phyloP scores from a whole-genome alignment of 2,329 filamentous ascomycete genomes.

The Penicillium sp. region DNA sequence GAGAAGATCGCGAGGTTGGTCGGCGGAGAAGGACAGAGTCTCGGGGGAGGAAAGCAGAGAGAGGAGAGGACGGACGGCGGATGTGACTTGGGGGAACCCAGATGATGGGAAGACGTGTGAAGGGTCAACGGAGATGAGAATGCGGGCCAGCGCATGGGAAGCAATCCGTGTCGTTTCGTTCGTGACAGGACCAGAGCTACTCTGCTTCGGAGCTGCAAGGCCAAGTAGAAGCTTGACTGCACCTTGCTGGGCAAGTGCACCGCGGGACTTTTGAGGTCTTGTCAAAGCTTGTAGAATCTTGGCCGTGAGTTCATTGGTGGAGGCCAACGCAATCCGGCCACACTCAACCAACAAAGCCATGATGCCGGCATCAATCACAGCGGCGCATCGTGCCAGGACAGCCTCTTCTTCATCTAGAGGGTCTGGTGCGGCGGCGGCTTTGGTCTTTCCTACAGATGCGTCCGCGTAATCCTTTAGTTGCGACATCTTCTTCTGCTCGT shows the following conservation, averaged over 20 bases:
- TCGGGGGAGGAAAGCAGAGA: conserved; percentile 71
- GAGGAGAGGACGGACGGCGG: conserved; percentile 79
- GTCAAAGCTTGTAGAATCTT: conserved; percentile 78
- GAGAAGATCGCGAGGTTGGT: conserved; percentile 71
- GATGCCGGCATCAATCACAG: conserved; percentile 75
- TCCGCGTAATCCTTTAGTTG: conserved; percentile 95
- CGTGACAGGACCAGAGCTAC: conserved; percentile 40
- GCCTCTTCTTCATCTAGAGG: conserved; percentile 74
- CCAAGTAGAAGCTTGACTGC: conserved; percentile 81
- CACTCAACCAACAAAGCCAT: conserved; percentile 76
- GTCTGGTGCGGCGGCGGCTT: conserved; percentile 52
- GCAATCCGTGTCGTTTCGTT: conserved; percentile 57
- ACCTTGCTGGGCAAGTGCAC: conserved; percentile 88
- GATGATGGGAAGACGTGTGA: conserved; percentile 79
- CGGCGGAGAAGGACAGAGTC: conserved; percentile 51
- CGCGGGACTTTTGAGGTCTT: conserved; percentile 71
- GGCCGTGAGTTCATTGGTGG: conserved; percentile 69
- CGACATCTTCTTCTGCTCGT: conserved; percentile 88
- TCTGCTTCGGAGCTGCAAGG: conserved; percentile 54
- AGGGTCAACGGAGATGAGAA: conserved; percentile 85
- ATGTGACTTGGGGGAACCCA: conserved; percentile 69
- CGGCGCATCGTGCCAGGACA: conserved; percentile 73
- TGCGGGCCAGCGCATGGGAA: conserved; percentile 79
- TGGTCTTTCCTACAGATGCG: conserved; percentile 71
- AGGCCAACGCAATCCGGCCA: conserved; percentile 69